Evolutionary conservation across 108 stramenopile genomes (phyloP).

Genomic region (Pseudonitzschia pungens): DNA sequence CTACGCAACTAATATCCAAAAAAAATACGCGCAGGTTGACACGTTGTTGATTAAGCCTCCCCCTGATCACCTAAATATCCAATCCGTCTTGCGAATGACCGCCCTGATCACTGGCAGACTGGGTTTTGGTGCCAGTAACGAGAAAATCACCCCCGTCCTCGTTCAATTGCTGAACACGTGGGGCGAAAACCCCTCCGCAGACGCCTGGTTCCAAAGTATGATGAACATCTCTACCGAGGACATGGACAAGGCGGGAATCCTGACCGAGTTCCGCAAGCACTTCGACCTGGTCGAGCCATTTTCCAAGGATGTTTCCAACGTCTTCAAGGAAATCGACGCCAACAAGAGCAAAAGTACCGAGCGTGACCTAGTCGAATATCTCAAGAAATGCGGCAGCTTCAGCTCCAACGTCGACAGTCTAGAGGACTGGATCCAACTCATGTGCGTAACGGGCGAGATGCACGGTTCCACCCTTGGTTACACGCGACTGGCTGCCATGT

Average conservation of each 20-base stretch:
- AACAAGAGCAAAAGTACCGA: too few species aligned
- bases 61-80: neutral
- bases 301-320: neutral
- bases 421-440: constrained; percentile 2
- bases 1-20: neutral
- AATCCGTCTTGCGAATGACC: neutral
- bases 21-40: neutral
- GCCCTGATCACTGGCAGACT: neutral
- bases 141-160: neutral
- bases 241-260: neutral
- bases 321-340: neutral
- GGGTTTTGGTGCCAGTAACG: neutral
- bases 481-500: constrained; percentile 8
- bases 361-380: neutral
- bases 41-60: neutral
- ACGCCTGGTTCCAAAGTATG: neutral
- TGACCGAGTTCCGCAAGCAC: constrained; percentile 1
- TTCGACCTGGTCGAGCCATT: neutral
- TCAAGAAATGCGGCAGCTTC: neutral
- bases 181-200: neutral
- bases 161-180: neutral
- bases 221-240: neutral
- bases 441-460: neutral
- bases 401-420: neutral
- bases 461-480: too few species aligned